Base-by-base conservation (phyloP, 768 basidiomycete genomes). In the Amanita exitialis region DNA sequence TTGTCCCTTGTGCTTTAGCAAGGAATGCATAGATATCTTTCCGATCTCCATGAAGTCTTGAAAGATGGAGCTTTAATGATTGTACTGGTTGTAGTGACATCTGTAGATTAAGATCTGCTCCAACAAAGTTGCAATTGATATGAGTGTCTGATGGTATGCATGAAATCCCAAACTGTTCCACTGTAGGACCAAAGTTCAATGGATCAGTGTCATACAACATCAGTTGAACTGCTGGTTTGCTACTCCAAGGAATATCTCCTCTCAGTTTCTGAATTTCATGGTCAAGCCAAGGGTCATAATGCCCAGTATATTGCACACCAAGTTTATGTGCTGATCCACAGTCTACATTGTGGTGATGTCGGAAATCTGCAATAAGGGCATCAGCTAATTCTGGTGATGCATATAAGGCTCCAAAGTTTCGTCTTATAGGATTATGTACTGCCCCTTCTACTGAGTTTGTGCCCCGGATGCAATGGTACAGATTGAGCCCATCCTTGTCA, bases 381-480 rank as follows among this genome's bases (percentile, higher is more conserved):
- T 58, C 59, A 15, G 61, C 57, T 25, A 61, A 44, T 28, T 58
- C 53, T 30, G 47, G 48, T 28, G 58, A 58, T 9, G 58, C 60
- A 58, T 56, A 51, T 4, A 62, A 54, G 15, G 61, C 55, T 34
- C 44, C 57, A 62, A 62, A 62, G 21, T 51, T 58, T 2, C 25
- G 32, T 15, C 42, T 36, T 38, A 62, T 47, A 44, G 55, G 53
- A 45, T 52, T 56, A 54, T 62, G 61, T 43, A 58, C 51, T 10
- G 47, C 58, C 38, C 60, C 59, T 55, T 62, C 60, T 49, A 61
- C 51, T 38, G 58, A 58, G 21, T 58, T 62, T 46, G 61, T 62
- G 6, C 62, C 59, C 15, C 54, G 15, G 8, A 57, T 30, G 43
- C 46, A 56, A 18, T 54, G 51, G 44, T 56, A 59, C 21, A 54